phyloP scores from a whole-genome alignment of 2,329 filamentous ascomycete species.

The Fusarium coffeatum region DNA sequence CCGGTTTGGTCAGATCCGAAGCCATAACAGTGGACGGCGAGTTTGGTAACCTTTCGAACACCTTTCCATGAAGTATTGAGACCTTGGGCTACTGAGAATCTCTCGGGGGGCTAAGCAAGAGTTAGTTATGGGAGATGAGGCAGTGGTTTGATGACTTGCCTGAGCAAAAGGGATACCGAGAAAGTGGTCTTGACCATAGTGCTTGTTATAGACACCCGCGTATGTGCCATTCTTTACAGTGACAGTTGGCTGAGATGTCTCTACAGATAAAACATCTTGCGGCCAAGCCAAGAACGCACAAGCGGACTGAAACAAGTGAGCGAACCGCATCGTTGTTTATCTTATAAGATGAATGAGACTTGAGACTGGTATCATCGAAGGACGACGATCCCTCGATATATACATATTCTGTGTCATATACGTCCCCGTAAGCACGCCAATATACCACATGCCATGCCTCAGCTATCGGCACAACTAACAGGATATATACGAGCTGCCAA shows the following conservation, averaged over 20 bases:
- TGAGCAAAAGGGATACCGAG: conserved; percentile 25
- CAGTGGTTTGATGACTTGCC: not conserved
- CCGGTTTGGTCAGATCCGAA: conserved; percentile 54
- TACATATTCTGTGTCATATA: not conserved
- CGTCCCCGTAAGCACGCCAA: not conserved
- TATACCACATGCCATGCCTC: not conserved
- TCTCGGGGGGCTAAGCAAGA: conserved; percentile 18
- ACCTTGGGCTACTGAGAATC: conserved; percentile 47
- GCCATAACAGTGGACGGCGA: conserved; percentile 61
- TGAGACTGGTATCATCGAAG: not conserved
- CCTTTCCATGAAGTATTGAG: conserved; percentile 60
- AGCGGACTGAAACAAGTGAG: not conserved
- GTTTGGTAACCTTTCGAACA: conserved; percentile 56
- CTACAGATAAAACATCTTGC: not conserved
- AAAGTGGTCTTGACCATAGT: conserved; percentile 27
- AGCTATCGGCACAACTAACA: not conserved
- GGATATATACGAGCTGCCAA: not conserved
- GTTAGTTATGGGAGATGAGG: not conserved
- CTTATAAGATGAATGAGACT: not conserved
- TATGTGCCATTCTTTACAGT: conserved; percentile 31
- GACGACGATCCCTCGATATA: not conserved
- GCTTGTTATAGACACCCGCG: conserved; percentile 7
- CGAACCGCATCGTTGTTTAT: not conserved
- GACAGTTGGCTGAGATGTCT: not conserved
- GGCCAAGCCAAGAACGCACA: not conserved